These are phyloP conservation scores for Debaryomyces sp. DNA, from an alignment of 1,139 yeast genomes.

Conservation along the genomic window DNA sequence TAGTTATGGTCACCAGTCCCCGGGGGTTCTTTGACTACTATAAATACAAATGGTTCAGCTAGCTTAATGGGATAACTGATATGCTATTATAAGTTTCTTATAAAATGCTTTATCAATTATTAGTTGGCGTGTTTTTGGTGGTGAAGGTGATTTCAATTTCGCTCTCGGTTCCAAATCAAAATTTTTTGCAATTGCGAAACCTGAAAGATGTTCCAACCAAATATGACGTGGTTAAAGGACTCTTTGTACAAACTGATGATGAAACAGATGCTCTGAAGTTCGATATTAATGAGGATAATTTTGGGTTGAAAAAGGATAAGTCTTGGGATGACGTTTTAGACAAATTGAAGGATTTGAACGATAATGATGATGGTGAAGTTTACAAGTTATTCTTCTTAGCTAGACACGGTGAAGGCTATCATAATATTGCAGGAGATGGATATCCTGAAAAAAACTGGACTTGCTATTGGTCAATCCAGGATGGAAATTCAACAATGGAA, in stretches of 20 bases:
- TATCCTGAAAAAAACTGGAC: constrained; percentile 29
- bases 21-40: background rate
- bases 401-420: constrained; percentile 47
- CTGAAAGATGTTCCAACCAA: constrained; percentile 7
- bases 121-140: constrained; percentile 4
- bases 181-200: constrained; percentile 4
- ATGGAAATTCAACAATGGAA: constrained; percentile 32
- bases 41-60: background rate
- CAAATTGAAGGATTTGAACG: constrained; percentile 14
- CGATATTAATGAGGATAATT: constrained; percentile 9
- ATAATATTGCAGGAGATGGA: constrained; percentile 32
- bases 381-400: constrained; percentile 39
- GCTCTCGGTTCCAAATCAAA: constrained; percentile 4
- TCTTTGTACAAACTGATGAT: constrained; percentile 25
- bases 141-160: background rate
- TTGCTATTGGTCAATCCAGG: constrained; percentile 33
- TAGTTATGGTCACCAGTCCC: background rate
- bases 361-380: constrained; percentile 10
- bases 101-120: background rate
- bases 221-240: constrained; percentile 16
- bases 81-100: background rate
- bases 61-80: too few species aligned
- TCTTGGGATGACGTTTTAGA: constrained; percentile 21
- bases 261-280: constrained; percentile 16
- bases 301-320: constrained; percentile 21